Base-by-base conservation (phyloP, 2,329 filamentous ascomycete species). In the Colletotrichum orchidophilum region DNA sequence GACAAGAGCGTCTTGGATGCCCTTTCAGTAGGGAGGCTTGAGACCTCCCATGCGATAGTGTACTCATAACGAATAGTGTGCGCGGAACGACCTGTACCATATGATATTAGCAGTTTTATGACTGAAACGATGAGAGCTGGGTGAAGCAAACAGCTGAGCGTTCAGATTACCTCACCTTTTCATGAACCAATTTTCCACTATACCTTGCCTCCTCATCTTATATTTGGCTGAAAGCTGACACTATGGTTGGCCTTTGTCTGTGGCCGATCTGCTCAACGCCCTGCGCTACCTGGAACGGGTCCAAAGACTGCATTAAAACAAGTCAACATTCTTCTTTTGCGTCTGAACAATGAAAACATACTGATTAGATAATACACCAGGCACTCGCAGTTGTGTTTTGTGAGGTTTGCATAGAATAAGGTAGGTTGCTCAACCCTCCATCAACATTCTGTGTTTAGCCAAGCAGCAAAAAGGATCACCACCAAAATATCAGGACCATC, bases 21-120 rank as follows among this genome's bases (percentile, higher is more conserved):
- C 62, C 57, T 59, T 33, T 42, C 33, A 39, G 27, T 46, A 57
- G n/a, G 65, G 58, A 49, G 69, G 58, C 52, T 15, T 33, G 9
- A 27, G 24, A 53, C 42, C 52, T 61, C 59, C 62, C n/a, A 27
- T 46, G 66, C 46, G 46, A 15, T 59, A 52, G 26, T 71, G 69
- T 71, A 69, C 54, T 63, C 31, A 49, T 63, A 46, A 71, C 53
- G 69, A 71, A 68, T 21, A 46, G 29, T 71, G 52, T 71, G 68
- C 63, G 59, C 21, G 33, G 21, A 35, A 71, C 46, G 49, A 54
- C 63, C 53, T 69, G 65, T 71, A 71, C 49, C 39, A 71, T 67
- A 67, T 53, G 59, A 69, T 49, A 49, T 46, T 67, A 62, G 42
- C 29, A 50, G 33, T 49, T 55, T 39, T 13, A 58, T 13, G 50